phyloP scores from a whole-genome alignment of 345 rosid species.

The Salix brachista region DNA sequence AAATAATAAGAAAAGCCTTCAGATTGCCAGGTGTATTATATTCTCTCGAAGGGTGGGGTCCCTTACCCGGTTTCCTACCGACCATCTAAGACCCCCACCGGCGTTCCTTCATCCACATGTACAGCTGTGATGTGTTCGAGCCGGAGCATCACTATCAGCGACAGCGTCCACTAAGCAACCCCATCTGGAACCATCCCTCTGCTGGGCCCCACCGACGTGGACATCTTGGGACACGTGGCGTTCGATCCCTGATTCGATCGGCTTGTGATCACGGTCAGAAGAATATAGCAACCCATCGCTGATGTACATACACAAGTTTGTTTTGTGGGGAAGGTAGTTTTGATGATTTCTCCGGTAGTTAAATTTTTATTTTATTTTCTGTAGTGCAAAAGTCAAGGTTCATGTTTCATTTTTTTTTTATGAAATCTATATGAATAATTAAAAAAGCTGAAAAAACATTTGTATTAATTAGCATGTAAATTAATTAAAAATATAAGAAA shows the following conservation, averaged over 20 bases:
- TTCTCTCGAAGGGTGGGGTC: constrained; percentile 4
- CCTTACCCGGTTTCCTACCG: constrained; percentile 16
- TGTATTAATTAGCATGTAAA: too few relatives aligned
- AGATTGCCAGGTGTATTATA: constrained; percentile 5
- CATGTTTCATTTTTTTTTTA: too few relatives aligned
- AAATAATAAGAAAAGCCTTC: too few relatives aligned
- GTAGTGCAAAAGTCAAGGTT: too few relatives aligned
- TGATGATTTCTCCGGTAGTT: too few relatives aligned
- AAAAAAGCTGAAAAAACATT: too few relatives aligned
- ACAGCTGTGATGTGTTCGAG: background rate
- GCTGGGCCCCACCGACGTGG: constrained; percentile 20
- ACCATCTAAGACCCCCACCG: constrained; percentile 20
- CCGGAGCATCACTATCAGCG: constrained; percentile 9
- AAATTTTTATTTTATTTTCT: too few relatives aligned
- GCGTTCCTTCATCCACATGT: constrained; percentile 28
- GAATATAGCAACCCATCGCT: background rate
- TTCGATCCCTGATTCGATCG: background rate
- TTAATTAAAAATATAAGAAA: too few relatives aligned
- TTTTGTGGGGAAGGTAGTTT: background rate
- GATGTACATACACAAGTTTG: background rate
- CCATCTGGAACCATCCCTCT: constrained; percentile 6
- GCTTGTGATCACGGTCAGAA: constrained; percentile 20
- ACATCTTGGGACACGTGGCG: constrained; percentile 24
- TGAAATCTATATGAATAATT: too few relatives aligned
- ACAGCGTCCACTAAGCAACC: constrained; percentile 23